phyloP scores from a whole-genome alignment of 2,329 filamentous ascomycete species.

The Xenosphaeropsis pyriputrescens region DNA sequence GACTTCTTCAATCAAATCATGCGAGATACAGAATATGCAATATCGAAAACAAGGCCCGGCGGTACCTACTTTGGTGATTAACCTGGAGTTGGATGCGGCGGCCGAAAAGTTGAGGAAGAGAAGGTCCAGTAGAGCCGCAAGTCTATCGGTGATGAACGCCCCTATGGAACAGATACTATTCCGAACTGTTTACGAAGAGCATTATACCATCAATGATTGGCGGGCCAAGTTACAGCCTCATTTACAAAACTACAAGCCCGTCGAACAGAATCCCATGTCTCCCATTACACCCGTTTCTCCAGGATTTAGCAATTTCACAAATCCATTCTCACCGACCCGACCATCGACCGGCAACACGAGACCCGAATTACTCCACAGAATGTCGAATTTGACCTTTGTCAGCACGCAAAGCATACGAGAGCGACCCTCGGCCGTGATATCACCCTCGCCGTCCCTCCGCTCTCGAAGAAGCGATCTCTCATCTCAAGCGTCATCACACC shows the following conservation, averaged over 20 bases:
- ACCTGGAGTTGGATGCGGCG: constrained; percentile 30
- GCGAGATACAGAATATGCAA: constrained; percentile 35
- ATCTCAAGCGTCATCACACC: constrained; percentile 22
- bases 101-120: constrained; percentile 48
- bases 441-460: constrained; percentile 43
- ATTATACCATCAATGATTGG: constrained; percentile 43
- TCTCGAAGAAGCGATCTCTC: constrained; percentile 46
- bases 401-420: constrained; percentile 18
- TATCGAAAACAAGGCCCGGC: constrained; percentile 47
- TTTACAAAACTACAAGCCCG: constrained; percentile 15
- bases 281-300: constrained; percentile 12
- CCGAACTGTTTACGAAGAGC: constrained; percentile 35
- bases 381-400: constrained; percentile 31
- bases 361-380: constrained; percentile 28
- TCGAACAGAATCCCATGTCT: constrained; percentile 10
- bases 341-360: constrained; percentile 7
- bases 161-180: constrained; percentile 34
- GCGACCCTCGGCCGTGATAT: constrained; percentile 32
- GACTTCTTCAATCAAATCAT: constrained; percentile 16
- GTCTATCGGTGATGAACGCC: constrained; percentile 23
- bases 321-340: constrained; percentile 12
- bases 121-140: constrained; percentile 46
- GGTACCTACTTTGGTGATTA: constrained; percentile 43
- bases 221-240: constrained; percentile 24
- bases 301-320: constrained; percentile 14